phyloP scores from a whole-genome alignment of 2,329 filamentous ascomycete genomes.

The Cadophora malorum region DNA sequence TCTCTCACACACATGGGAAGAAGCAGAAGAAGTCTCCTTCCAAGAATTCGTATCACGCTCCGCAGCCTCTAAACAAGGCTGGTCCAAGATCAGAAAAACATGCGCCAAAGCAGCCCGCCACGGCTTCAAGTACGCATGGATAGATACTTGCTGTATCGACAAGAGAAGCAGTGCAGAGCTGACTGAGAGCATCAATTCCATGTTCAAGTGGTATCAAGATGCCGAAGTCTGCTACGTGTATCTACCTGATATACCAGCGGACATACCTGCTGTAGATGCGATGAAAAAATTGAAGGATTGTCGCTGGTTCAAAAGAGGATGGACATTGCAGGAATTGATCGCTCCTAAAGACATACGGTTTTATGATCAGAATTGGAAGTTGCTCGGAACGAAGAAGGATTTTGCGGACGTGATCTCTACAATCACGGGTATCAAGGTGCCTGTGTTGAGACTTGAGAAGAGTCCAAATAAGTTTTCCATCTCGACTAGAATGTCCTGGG shows the following conservation, averaged over 20 bases:
- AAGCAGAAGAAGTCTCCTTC: slow-evolving; percentile 43
- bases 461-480: slow-evolving; percentile 40
- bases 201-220: slow-evolving; percentile 28
- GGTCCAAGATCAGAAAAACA: slow-evolving; percentile 23
- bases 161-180: slow-evolving; percentile 32
- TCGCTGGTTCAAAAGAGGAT: slow-evolving; percentile 30
- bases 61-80: slow-evolving; percentile 31
- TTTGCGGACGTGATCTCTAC: slow-evolving; percentile 33
- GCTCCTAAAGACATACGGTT: slow-evolving; percentile 36
- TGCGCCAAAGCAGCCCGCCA: slow-evolving; percentile 12
- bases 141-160: slow-evolving; percentile 33
- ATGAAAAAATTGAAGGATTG: slow-evolving; percentile 12
- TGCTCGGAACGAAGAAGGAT: slow-evolving; percentile 35
- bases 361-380: slow-evolving; percentile 36
- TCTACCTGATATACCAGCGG: slow-evolving; percentile 25
- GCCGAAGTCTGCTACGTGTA: slow-evolving; percentile 30
- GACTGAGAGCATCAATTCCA: slow-evolving; percentile 29
- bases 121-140: slow-evolving; percentile 23
- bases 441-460: slow-evolving; percentile 31
- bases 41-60: slow-evolving; percentile 34
- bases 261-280: not conserved
- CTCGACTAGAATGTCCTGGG: slow-evolving; percentile 48
- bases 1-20: slow-evolving; percentile 45
- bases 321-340: slow-evolving; percentile 34
- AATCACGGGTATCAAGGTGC: slow-evolving; percentile 43